phyloP scores from a whole-genome alignment of 2,329 filamentous ascomycete genomes.

The Rugonectria rugulosa region DNA sequence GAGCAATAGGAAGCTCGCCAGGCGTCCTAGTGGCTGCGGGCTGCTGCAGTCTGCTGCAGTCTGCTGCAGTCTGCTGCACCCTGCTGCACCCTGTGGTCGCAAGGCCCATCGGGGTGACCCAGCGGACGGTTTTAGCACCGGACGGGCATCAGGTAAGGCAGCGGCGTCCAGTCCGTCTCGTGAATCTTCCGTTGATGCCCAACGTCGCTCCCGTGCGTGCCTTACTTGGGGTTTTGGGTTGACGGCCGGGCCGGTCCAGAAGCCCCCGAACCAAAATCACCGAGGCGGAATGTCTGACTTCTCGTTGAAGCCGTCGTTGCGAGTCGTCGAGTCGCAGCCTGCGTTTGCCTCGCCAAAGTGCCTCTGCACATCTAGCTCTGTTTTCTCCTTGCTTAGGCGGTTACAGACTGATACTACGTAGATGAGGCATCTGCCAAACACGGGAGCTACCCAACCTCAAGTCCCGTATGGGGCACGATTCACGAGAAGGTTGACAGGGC shows the following conservation, averaged over 20 bases:
- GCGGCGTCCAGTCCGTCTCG: slow-evolving; percentile 11
- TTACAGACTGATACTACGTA: not conserved
- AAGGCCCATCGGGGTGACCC: slow-evolving; percentile 22
- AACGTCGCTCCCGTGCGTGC: slow-evolving; percentile 30
- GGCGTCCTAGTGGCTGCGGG: slow-evolving; percentile 32
- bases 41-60: slow-evolving; percentile 35
- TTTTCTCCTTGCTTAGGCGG: not conserved
- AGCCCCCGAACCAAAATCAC: slow-evolving; percentile 33
- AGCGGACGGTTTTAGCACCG: slow-evolving; percentile 27
- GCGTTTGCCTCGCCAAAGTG: not conserved
- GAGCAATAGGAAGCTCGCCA: slow-evolving; percentile 40
- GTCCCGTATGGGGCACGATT: slow-evolving; percentile 7
- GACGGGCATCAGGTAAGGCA: slow-evolving; percentile 28
- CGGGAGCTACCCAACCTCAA: slow-evolving; percentile 3
- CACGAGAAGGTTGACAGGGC: slow-evolving; percentile 20
- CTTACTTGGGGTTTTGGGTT: slow-evolving; percentile 30
- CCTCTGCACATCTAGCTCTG: not conserved
- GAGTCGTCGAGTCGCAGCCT: slow-evolving; percentile 12
- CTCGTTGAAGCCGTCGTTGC: slow-evolving; percentile 21
- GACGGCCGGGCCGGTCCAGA: slow-evolving; percentile 38
- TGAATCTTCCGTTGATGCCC: slow-evolving; percentile 40
- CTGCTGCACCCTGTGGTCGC: too few species aligned
- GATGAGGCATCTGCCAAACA: not conserved
- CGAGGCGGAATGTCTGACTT: slow-evolving; percentile 23
- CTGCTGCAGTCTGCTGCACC: slow-evolving; percentile 36